Evolutionary conservation across 202 grass and related monocot species (phyloP), one percentile per base, ranked within the genome.

Genomic region (Cymbopogon flexuosus): DNA sequence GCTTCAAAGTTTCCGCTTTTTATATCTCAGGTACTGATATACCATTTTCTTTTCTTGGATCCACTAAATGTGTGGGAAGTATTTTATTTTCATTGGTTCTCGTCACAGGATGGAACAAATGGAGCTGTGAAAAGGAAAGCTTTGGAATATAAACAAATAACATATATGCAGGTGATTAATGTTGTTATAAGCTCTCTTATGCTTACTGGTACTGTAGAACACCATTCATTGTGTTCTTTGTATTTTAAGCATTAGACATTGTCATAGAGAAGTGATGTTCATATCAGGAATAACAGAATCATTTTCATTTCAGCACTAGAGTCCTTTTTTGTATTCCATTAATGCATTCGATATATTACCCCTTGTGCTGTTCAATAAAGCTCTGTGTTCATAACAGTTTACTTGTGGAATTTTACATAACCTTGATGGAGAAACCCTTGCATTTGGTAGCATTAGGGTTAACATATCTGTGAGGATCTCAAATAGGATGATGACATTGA

Each of bases 1-100:
- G 86, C 95, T 83, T 87, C 88, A 64, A 93, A 98, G 58, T 98
- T 98, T 81, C 95, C 95, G 39, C 77, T 98, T 68, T 98, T 98
- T 85, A 83, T 98, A 86, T 98, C 95, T 60, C 92, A 98, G 95
- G 92, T 95, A 80, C 23, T 82, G 72, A 63, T 8, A 24, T 1
- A 8, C 1, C 2, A 59, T 35, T 78, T 88, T 89, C 23, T 83
- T 8, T 65, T 79, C 23, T 78, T 86, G 15, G 45, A 72, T 21
- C 57, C 59, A 80, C 85, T 58, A 62, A 60, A 16, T 81, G 19
- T 68, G 61, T 76, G 84, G 12, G 29, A 74, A 78, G 0, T 22
- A 30, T 1, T 8, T 30, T 78, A 74, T 66, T 75, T 82, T 85
- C 70, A 75, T 60, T 82, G 42, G 33, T 54, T 70, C 47, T 72